Conservation (phyloP, 1,139 yeast species). For the Meyerozyma sp. region DNA sequence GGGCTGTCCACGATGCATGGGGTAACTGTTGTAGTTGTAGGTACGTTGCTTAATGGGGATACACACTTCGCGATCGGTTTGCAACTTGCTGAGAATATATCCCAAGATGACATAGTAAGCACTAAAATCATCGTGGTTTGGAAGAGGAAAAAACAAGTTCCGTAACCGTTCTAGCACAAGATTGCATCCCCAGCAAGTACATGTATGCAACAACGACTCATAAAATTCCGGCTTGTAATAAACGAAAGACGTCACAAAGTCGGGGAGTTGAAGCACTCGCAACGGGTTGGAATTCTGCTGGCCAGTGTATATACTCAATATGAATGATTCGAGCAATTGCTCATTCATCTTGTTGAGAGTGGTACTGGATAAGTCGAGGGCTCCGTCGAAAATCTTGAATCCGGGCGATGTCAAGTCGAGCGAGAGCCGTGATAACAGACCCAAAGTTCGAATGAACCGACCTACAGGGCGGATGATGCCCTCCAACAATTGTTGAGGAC, state of each 20-base stretch:
- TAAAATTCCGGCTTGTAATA: constrained; percentile 36
- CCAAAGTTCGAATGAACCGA: constrained; percentile 21
- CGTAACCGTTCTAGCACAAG: constrained; percentile 20
- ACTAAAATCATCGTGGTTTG: constrained; percentile 9
- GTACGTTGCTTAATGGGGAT: constrained; percentile 29
- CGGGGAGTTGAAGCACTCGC: constrained; percentile 28
- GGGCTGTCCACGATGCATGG: constrained; percentile 35
- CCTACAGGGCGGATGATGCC: constrained; percentile 30
- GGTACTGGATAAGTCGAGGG: constrained; percentile 24
- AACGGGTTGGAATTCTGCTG: constrained; percentile 8
- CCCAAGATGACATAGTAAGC: constrained; percentile 30
- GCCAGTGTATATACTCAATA: constrained; percentile 20
- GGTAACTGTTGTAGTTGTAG: constrained; percentile 21
- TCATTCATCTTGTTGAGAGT: constrained; percentile 30
- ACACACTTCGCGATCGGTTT: constrained; percentile 36
- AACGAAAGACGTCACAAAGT: constrained; percentile 34
- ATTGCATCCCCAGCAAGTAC: constrained; percentile 35
- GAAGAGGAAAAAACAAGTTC: constrained; percentile 19
- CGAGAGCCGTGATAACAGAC: constrained; percentile 18
- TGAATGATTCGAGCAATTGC: constrained; percentile 33
- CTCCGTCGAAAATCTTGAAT: constrained; percentile 35
- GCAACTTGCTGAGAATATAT: constrained; percentile 31
- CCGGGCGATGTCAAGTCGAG: constrained; percentile 36
- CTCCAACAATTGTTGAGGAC: constrained; percentile 34
- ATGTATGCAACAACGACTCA: constrained; percentile 32